Percentiles rank a stretch among this genome's conserved stretches.
Conservation (phyloP, 2,329 filamentous ascomycete species). For the Fusarium luffae region DNA sequence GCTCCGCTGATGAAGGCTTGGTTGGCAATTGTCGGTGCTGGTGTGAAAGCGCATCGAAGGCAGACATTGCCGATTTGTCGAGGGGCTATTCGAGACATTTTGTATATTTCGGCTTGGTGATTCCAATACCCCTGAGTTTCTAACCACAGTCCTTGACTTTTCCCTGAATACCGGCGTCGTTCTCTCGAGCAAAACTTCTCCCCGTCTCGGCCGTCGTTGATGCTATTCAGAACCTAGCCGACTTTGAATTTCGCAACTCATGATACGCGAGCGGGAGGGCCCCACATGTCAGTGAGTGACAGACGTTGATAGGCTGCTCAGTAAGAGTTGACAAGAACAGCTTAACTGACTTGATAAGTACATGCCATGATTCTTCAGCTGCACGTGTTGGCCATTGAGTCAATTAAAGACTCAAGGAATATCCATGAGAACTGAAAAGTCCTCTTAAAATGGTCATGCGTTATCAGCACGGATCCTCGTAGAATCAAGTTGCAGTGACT, state of each 20-base stretch:
- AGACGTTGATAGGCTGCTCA: conserved; percentile 10
- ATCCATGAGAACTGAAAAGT: neutral
- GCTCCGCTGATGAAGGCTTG: conserved; percentile 43
- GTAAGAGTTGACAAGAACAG: neutral
- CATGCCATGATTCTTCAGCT: neutral
- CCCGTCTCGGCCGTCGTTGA: conserved; percentile 15
- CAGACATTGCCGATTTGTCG: conserved; percentile 54
- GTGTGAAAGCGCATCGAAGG: conserved; percentile 56
- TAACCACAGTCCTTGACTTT: neutral
- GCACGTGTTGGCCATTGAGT: neutral
- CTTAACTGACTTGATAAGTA: neutral
- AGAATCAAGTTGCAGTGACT: neutral
- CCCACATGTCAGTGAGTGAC: conserved; percentile 14
- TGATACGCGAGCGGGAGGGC: conserved; percentile 25
- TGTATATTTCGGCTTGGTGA: conserved; percentile 4
- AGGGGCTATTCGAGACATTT: conserved; percentile 54
- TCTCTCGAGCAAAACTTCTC: conserved; percentile 4
- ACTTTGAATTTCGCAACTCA: conserved; percentile 23
- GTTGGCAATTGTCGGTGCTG: conserved; percentile 39
- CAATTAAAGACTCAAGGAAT: neutral
- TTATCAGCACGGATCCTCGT: neutral
- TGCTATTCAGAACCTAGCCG: conserved; percentile 17
- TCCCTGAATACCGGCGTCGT: neutral
- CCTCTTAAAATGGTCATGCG: neutral
- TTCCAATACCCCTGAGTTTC: neutral